phyloP scores from a whole-genome alignment of 495 filamentous ascomycete genomes.

The Penicillium roqueforti region DNA sequence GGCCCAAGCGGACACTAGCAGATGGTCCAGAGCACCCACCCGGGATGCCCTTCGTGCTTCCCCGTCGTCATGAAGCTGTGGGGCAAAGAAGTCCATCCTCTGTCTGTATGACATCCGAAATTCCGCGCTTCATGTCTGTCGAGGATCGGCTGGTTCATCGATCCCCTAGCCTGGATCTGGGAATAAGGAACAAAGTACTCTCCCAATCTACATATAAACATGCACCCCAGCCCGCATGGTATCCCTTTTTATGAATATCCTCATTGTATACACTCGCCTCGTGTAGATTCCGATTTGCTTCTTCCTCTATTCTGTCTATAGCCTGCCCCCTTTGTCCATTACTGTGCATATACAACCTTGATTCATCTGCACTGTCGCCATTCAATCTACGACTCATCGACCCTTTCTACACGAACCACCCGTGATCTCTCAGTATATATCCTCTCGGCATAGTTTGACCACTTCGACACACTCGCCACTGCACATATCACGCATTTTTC shows the following conservation, averaged over 20 bases:
- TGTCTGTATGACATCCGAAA: conserved; percentile 35
- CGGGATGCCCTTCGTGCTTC: conserved; percentile 23
- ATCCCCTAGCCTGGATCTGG: conserved; percentile 21
- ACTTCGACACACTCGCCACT: conserved; percentile 13
- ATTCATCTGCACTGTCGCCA: conserved; percentile 6
- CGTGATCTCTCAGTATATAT: conserved; percentile 19
- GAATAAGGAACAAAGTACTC: conserved; percentile 12
- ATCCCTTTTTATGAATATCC: conserved; percentile 12
- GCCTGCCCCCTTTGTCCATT: conserved; percentile 11
- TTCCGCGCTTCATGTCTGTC: conserved; percentile 23
- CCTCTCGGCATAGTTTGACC: not conserved
- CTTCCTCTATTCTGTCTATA: conserved; percentile 27
- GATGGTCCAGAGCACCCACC: conserved; percentile 9
- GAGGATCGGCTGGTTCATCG: conserved; percentile 26
- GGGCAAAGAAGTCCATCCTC: conserved; percentile 18
- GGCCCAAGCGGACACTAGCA: conserved; percentile 8
- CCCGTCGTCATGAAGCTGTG: conserved; percentile 22
- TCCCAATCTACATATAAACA: conserved; percentile 28
- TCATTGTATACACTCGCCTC: conserved; percentile 23
- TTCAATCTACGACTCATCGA: not conserved
- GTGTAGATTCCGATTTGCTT: conserved; percentile 21
- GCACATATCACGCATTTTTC: conserved; percentile 20
- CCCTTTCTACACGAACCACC: conserved; percentile 5
- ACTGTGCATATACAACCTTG: conserved; percentile 23
- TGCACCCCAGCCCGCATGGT: conserved; percentile 20